A percentile compares a stretch with the other conserved stretches of the same genome.
Conservation (phyloP, 768 basidiomycete species). For the Candolleomyces eurysporus region DNA sequence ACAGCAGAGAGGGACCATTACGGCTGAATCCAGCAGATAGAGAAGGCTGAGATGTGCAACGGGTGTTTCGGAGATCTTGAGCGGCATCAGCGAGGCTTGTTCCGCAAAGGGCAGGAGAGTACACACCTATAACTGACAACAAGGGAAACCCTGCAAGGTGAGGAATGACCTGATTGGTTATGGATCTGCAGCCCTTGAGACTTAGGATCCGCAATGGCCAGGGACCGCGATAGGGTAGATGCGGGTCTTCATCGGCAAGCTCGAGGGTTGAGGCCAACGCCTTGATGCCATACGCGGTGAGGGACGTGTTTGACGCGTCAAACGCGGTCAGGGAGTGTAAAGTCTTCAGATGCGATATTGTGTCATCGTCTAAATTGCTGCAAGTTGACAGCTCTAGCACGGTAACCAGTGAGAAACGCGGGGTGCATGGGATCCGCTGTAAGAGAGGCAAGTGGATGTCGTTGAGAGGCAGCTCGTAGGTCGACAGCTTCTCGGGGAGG, state of each 20-base stretch:
- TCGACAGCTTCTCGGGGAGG: slow-evolving; percentile 43
- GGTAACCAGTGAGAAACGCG: slow-evolving; percentile 62
- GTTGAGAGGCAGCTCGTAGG: slow-evolving; percentile 49
- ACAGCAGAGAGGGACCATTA: slow-evolving; percentile 29
- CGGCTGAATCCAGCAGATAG: slow-evolving; percentile 25
- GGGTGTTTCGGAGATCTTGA: slow-evolving; percentile 51
- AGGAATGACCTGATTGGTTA: slow-evolving; percentile 43
- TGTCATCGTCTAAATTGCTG: slow-evolving; percentile 55
- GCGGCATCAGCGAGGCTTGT: slow-evolving; percentile 11
- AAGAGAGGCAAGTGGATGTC: slow-evolving; percentile 55
- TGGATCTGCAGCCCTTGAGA: slow-evolving; percentile 49
- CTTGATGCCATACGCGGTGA: slow-evolving; percentile 54
- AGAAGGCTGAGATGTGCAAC: slow-evolving; percentile 28
- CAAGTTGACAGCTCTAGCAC: slow-evolving; percentile 59
- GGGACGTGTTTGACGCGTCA: slow-evolving; percentile 54
- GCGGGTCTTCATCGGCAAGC: not conserved
- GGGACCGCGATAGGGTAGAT: slow-evolving; percentile 38
- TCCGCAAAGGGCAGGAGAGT: slow-evolving; percentile 2
- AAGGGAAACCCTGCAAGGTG: slow-evolving; percentile 50
- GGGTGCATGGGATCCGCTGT: slow-evolving; percentile 52
- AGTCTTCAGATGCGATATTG: slow-evolving; percentile 44
- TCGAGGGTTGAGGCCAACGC: slow-evolving; percentile 48
- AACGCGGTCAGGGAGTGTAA: slow-evolving; percentile 59
- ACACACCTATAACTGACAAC: slow-evolving; percentile 60
- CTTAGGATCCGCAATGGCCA: slow-evolving; percentile 60